A percentile compares a stretch with the other conserved stretches of the same genome.
Conservation (phyloP, 805 yeast species). For the Hagleromyces aurorensis region DNA sequence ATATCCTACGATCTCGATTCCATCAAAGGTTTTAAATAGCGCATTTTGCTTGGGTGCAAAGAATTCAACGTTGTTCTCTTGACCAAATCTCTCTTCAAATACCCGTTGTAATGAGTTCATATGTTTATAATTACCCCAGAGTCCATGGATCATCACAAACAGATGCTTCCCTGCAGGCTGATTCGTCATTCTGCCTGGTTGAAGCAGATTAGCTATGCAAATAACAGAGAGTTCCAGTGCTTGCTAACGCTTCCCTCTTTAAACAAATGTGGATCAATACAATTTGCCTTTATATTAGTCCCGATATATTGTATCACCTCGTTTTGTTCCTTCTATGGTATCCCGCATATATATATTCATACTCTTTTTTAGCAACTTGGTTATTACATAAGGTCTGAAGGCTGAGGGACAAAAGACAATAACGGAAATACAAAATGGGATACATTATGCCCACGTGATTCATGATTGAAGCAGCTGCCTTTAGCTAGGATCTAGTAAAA, state of each 20-base stretch:
- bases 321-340: not conserved
- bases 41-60: conserved; percentile 54
- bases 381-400: no score
- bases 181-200: not conserved
- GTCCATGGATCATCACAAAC: conserved; percentile 70
- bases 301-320: not conserved
- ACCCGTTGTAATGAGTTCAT: conserved; percentile 40
- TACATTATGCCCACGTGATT: no score
- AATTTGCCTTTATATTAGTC: not conserved
- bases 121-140: conserved; percentile 64
- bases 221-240: not conserved
- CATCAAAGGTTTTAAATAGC: conserved; percentile 77
- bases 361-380: no score
- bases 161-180: conserved; percentile 38
- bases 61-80: conserved; percentile 36
- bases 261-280: no score
- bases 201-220: not conserved
- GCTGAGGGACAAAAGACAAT: not conserved
- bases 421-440: no score
- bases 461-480: no score
- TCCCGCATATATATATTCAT: no score
- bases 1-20: conserved; percentile 65
- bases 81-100: conserved; percentile 33
- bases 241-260: no score
- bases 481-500: conserved; percentile 27